A percentile compares a stretch with the other conserved stretches of the same genome.
phyloP scores from a whole-genome alignment of 306 rosid species.

The Hylodesmum podocarpum region DNA sequence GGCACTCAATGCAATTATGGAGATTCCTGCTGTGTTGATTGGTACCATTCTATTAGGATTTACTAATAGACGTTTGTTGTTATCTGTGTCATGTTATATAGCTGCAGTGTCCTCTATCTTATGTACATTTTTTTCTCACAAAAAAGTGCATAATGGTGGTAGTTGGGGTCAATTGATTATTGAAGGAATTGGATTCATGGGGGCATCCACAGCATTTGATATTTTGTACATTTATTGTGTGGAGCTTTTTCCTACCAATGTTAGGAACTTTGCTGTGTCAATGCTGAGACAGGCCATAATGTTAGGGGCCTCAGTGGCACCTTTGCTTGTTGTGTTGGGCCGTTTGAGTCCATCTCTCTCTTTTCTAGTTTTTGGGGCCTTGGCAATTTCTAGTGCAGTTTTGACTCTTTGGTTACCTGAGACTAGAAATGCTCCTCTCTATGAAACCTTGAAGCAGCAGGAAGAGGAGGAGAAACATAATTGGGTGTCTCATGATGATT shows the following conservation, averaged over 20 bases:
- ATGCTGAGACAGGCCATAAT: slow-evolving; percentile 31
- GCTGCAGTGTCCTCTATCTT: slow-evolving; percentile 22
- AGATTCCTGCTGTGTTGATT: slow-evolving; percentile 28
- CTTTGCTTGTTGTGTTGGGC: slow-evolving; percentile 31
- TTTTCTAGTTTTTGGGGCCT: slow-evolving; percentile 1
- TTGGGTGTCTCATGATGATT: neutral
- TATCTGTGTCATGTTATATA: slow-evolving; percentile 24
- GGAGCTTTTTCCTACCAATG: slow-evolving; percentile 40
- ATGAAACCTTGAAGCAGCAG: slow-evolving; percentile 37
- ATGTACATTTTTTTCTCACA: slow-evolving; percentile 21
- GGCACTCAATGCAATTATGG: slow-evolving; percentile 28
- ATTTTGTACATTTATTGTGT: slow-evolving; percentile 34
- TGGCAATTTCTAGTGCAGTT: slow-evolving; percentile 7
- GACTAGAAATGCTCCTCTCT: slow-evolving; percentile 36
- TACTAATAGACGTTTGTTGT: slow-evolving; percentile 13
- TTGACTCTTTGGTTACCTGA: slow-evolving; percentile 31
- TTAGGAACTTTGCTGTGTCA: slow-evolving; percentile 37
- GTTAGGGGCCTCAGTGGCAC: slow-evolving; percentile 38
- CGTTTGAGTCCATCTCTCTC: slow-evolving; percentile 32
- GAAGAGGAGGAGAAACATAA: slow-evolving; percentile 27
- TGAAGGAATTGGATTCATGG: slow-evolving; percentile 37
- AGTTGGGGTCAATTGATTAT: slow-evolving; percentile 19
- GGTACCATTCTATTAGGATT: slow-evolving; percentile 29
- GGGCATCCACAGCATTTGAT: slow-evolving; percentile 37
- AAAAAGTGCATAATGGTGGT: neutral